phyloP scores from a whole-genome alignment of 139 green algal genomes.

The Volvox reticuliferus region DNA sequence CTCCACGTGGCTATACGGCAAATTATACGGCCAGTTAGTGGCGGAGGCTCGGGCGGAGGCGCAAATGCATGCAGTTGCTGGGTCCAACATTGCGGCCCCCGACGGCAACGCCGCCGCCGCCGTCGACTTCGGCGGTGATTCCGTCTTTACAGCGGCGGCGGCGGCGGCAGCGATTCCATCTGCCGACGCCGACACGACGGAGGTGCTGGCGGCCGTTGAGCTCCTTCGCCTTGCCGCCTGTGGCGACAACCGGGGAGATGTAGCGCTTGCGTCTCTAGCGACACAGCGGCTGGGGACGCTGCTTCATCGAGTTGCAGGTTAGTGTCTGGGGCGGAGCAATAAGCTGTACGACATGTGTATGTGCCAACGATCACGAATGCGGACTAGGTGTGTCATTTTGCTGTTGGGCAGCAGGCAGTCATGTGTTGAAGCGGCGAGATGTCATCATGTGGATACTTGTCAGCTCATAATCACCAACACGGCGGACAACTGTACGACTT shows the following conservation, averaged over 20 bases:
- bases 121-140: no score
- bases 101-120: no score
- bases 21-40: neutral
- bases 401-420: neutral
- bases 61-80: neutral
- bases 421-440: neutral
- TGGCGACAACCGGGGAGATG: slow-evolving; percentile 4
- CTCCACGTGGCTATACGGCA: neutral
- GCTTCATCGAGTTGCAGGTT: neutral
- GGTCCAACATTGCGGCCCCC: no score
- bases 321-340: neutral
- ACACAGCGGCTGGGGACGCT: neutral
- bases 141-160: no score
- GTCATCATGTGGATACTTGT: neutral
- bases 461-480: no score
- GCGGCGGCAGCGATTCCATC: neutral
- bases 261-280: neutral
- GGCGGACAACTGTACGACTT: no score
- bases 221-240: slow-evolving; percentile 27
- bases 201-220: neutral
- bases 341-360: neutral
- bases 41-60: neutral
- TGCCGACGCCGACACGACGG: neutral
- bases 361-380: neutral
- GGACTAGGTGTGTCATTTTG: neutral